Evolutionary conservation across 1,284 basidiomycete genomes (phyloP).

Genomic region (Heterobasidion annosum): DNA sequence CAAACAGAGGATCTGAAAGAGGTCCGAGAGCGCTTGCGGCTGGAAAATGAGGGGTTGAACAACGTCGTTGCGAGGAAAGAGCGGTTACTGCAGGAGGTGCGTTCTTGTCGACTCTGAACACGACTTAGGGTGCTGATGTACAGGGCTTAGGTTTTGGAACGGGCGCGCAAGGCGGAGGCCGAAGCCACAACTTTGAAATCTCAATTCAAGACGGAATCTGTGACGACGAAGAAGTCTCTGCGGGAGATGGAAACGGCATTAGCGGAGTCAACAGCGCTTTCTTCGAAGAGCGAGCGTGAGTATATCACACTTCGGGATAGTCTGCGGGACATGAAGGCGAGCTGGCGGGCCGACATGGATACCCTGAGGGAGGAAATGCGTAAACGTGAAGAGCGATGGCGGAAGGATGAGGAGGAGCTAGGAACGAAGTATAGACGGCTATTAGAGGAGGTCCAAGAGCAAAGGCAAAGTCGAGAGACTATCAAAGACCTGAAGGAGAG

Average conservation of each 20-base stretch:
- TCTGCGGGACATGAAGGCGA: conserved; percentile 56
- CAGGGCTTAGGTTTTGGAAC: conserved; percentile 54
- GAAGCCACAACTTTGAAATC: conserved; percentile 57
- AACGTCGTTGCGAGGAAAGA: conserved; percentile 84
- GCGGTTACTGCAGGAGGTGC: conserved; percentile 71
- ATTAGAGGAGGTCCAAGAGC: conserved; percentile 46
- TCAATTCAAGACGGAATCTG: conserved; percentile 65
- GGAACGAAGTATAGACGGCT: conserved; percentile 57
- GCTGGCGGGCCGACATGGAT: conserved; percentile 62
- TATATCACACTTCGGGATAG: conserved; percentile 69
- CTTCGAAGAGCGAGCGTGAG: conserved; percentile 71
- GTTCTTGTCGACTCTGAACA: conserved; percentile 9
- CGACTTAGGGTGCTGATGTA: not conserved
- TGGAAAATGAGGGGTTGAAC: conserved; percentile 81
- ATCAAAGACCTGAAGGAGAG: conserved; percentile 32
- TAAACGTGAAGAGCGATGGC: conserved; percentile 56
- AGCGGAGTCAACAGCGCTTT: conserved; percentile 63
- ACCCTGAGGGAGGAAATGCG: conserved; percentile 60
- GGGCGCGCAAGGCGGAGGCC: conserved; percentile 73
- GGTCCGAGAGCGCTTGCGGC: conserved; percentile 64
- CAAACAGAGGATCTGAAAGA: conserved; percentile 84
- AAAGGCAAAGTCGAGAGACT: conserved; percentile 27
- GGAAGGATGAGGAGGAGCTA: conserved; percentile 52
- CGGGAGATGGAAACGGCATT: conserved; percentile 71
- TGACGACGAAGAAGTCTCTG: conserved; percentile 60